A percentile compares a stretch with the other conserved stretches of the same genome.
phyloP scores from a whole-genome alignment of 2,329 filamentous ascomycete genomes.

The Trichoderma afroharzianum region DNA sequence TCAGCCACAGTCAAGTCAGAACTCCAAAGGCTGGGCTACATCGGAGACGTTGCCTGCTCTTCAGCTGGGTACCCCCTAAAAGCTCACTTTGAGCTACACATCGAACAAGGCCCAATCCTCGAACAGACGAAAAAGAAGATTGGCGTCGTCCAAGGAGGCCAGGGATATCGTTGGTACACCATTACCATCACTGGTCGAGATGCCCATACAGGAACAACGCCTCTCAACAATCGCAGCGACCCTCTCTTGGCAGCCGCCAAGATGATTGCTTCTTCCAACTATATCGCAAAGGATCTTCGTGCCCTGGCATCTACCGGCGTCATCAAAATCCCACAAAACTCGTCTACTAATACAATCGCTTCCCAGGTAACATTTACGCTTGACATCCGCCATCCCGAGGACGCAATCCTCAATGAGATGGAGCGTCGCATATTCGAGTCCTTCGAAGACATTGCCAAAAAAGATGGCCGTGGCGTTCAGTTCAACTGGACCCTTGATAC shows the following conservation, averaged over 20 bases:
- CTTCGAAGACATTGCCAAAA: slow-evolving; percentile 25
- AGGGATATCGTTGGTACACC: slow-evolving; percentile 33
- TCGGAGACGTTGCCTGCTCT: slow-evolving; percentile 20
- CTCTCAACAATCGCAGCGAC: slow-evolving; percentile 32
- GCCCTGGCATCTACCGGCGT: slow-evolving; percentile 44
- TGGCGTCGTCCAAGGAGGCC: slow-evolving; percentile 32
- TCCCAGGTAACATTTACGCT: slow-evolving; percentile 63
- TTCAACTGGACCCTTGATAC: slow-evolving; percentile 61
- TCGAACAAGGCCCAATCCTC: slow-evolving; percentile 67
- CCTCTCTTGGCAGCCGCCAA: slow-evolving; percentile 33
- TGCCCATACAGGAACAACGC: slow-evolving; percentile 31
- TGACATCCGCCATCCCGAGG: slow-evolving; percentile 58
- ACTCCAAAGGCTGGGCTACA: slow-evolving; percentile 64
- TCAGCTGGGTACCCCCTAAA: slow-evolving; percentile 52
- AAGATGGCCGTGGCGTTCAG: slow-evolving; percentile 34
- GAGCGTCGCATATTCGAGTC: slow-evolving; percentile 23
- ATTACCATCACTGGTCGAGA: slow-evolving; percentile 30
- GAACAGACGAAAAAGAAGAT: slow-evolving; percentile 39
- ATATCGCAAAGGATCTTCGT: slow-evolving; percentile 25
- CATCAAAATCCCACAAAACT: slow-evolving; percentile 46
- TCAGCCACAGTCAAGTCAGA: slow-evolving; percentile 37
- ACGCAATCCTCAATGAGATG: slow-evolving; percentile 50
- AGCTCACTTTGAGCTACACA: slow-evolving; percentile 80
- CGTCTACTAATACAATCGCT: slow-evolving; percentile 69
- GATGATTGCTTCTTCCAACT: slow-evolving; percentile 32